Base-by-base conservation (phyloP, 2,329 filamentous ascomycete genomes). In the Diatrype stigma region DNA sequence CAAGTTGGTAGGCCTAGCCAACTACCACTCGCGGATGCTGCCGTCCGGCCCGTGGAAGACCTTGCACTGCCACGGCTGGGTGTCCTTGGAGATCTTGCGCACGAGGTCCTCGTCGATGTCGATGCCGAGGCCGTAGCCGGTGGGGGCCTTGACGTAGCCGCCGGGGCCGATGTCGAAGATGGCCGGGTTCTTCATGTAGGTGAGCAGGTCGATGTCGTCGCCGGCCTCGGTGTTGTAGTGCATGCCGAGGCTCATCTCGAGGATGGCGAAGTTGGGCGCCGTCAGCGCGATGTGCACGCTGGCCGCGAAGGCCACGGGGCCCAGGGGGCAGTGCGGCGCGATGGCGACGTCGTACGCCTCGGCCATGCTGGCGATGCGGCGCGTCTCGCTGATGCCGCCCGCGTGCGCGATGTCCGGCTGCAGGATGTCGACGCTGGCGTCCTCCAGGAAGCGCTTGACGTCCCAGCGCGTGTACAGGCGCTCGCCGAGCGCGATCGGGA, bases 201-300 rank as follows among this genome's bases (percentile, higher is more conserved):
- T 84, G 14, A 77, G 78, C 51, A 87, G 70, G 62, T 87, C 84
- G 26, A 30, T 30, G 10, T 30, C 26, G 26, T 30, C 26, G 26
- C 54, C 81, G 76, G 2, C 80, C 77, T 0, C 80, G 81, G 0
- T 78, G 57, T 90, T 90, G 63, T 90, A 90, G 63, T 90, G 87
- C 59, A 90, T 90, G 0, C 86, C 86, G 40, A 89, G 60, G 50
- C 81, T 85, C 87, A 89, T 89, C 64, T 90, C 86, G 62, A 87
- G 82, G 32, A 90, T 89, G 0, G 78, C 80, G 63, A 85, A 88
- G 65, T 85, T 89, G 26, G 74, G 76, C 21, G 70, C 80, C 5
- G 69, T 70, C 21, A 78, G 72, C 26, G 81, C 83, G 1, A 89
- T 79, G 56, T 89, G 85, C 35, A 88, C 74, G 49, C 77, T 82